A percentile compares a stretch with the other conserved stretches of the same genome.
These are phyloP conservation scores for Magnaporthiopsis rhizophila DNA, from an alignment of 2,329 filamentous ascomycete species.

Conservation along the genomic window DNA sequence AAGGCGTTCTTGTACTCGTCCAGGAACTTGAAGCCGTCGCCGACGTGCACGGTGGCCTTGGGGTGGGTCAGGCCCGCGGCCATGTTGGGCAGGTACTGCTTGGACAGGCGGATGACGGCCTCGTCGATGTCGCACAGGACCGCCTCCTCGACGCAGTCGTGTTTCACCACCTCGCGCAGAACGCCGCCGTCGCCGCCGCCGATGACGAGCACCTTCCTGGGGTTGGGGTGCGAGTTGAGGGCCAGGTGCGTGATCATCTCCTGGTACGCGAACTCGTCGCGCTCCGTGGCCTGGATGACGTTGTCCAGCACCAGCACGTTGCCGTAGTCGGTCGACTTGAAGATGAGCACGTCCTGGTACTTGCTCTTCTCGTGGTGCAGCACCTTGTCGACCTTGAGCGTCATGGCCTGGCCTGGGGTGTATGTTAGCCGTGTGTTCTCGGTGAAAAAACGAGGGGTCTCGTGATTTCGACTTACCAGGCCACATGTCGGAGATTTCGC, in stretches of 20 bases:
- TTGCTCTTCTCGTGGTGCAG: constrained; percentile 98
- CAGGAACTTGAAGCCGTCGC: constrained; percentile 98
- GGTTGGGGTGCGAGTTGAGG: constrained; percentile 97
- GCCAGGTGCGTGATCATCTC: constrained; percentile 99
- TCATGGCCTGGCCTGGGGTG: constrained; percentile 82
- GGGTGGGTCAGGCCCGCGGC: constrained; percentile 87
- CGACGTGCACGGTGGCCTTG: constrained; percentile 85
- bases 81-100: constrained; percentile 96
- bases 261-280: constrained; percentile 98
- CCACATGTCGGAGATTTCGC: constrained; percentile 98
- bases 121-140: constrained; percentile 98
- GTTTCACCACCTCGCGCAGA: constrained; percentile 97
- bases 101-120: constrained; percentile 95
- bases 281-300: constrained; percentile 97
- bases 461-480: constrained; percentile 45
- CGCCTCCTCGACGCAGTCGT: constrained; percentile 92
- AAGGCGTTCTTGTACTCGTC: constrained; percentile 94
- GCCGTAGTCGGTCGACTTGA: constrained; percentile 95
- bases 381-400: constrained; percentile 93
- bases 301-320: constrained; percentile 96
- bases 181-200: constrained; percentile 97
- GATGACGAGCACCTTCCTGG: constrained; percentile 97
- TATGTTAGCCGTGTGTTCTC: not conserved
- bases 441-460: not conserved
- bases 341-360: constrained; percentile 98